Percentiles rank a stretch among this genome's conserved stretches.
These are phyloP conservation scores for Pterula multifida DNA, from an alignment of 1,284 basidiomycete genomes.

Conservation along the genomic window DNA sequence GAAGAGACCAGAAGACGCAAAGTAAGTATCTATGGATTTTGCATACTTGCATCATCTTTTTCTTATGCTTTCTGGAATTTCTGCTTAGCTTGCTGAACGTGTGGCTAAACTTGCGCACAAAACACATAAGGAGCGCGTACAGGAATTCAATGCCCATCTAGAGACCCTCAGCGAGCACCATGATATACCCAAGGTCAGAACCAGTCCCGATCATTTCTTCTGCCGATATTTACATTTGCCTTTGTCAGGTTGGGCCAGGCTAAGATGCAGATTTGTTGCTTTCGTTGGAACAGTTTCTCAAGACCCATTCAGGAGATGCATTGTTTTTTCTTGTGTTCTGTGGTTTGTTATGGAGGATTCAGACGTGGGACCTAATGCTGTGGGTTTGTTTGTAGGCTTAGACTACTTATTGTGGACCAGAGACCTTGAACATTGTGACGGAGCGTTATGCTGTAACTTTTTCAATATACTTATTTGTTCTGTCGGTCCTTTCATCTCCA, in stretches of 20 bases:
- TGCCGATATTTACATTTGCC: slow-evolving; percentile 15
- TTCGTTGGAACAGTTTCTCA: neutral
- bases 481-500: slow-evolving; percentile 13
- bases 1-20: slow-evolving; percentile 77
- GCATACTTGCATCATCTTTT: neutral
- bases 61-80: slow-evolving; percentile 5
- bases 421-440: neutral
- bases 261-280: slow-evolving; percentile 27
- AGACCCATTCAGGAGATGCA: neutral
- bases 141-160: slow-evolving; percentile 83
- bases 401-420: neutral
- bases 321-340: neutral
- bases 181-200: slow-evolving; percentile 77
- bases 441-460: neutral
- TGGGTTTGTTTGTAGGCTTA: neutral
- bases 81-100: slow-evolving; percentile 59
- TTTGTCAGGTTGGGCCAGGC: slow-evolving; percentile 60
- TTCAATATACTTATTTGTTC: neutral
- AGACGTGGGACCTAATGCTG: neutral
- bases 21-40: slow-evolving; percentile 35
- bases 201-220: slow-evolving; percentile 8
- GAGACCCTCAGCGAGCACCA: slow-evolving; percentile 87
- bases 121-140: slow-evolving; percentile 93
- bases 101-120: slow-evolving; percentile 74
- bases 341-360: neutral